Evolutionary conservation across 805 yeast species (phyloP).

Genomic region (Metschnikowia chrysomelidarum): DNA sequence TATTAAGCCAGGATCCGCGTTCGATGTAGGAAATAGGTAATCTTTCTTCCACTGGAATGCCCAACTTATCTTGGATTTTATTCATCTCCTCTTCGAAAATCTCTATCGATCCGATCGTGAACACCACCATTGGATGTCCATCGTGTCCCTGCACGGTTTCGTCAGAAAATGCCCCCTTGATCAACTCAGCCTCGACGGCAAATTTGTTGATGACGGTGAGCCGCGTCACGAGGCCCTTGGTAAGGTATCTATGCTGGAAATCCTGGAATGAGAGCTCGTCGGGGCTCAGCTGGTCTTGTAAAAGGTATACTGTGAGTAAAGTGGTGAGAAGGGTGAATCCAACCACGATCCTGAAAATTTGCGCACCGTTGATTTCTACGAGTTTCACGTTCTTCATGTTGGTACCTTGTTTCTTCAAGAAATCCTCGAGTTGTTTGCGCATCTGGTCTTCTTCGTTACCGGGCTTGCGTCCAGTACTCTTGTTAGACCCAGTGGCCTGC

Average conservation of each 20-base stretch:
- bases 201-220: conserved; percentile 72
- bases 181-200: conserved; percentile 67
- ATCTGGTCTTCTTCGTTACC: conserved; percentile 31
- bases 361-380: conserved; percentile 20
- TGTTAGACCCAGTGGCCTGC: conserved; percentile 30
- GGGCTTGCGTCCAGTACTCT: not conserved
- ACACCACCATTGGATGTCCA: conserved; percentile 52
- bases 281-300: conserved; percentile 15
- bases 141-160: conserved; percentile 36
- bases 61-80: conserved; percentile 64
- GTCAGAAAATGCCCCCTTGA: conserved; percentile 42
- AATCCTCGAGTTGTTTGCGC: conserved; percentile 34
- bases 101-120: conserved; percentile 87
- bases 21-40: conserved; percentile 77
- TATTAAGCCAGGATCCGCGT: conserved; percentile 60
- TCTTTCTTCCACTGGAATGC: conserved; percentile 66
- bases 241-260: conserved; percentile 75
- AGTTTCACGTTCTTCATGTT: conserved; percentile 33
- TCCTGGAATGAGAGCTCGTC: conserved; percentile 66
- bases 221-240: conserved; percentile 73
- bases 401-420: conserved; percentile 29
- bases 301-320: conserved; percentile 12
- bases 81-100: conserved; percentile 81
- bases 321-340: conserved; percentile 22
- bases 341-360: conserved; percentile 12